Evolutionary conservation across 164 flowering plant species (phyloP), one percentile per base, ranked within the genome.

Genomic region (Magnolia changhungtana): DNA sequence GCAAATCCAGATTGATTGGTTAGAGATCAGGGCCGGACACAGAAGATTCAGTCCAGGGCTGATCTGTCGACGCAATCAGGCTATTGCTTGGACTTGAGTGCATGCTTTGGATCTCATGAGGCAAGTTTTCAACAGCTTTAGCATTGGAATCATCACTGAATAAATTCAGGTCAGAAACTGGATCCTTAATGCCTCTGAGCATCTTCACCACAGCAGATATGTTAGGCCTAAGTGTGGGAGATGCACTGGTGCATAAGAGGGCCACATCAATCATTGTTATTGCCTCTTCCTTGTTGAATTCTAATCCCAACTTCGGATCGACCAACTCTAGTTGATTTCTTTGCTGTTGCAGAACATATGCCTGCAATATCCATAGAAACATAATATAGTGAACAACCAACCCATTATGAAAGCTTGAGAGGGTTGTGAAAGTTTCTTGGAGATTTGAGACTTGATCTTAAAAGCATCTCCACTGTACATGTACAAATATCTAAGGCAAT

Each of bases 191-290:
- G 13, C 84, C 84, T 80, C 80, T 83, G 8, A 81, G 81, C 82
- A 76, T 84, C 78, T 81, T 78, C 27, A 81, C 73, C 37, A 81
- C 84, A 11, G 72, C 27, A 24, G 84, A 81, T 82, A 83, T 83
- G 9, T 59, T 16, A 29, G 86, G 86, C 77, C 86, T 76, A 1
- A 81, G 82, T 21, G 82, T 63, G 51, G 86, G 76, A 71, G 86
- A 73, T 0, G 80, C 21, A 64, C 72, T 81, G 10, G 84, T 81
- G 82, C 86, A 84, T 8, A 69, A 31, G 8, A 81, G 77, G 58
- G 76, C 84, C 10, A 84, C 77, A 20, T 63, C 73, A 19, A 79
- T n/a, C 79, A 84, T 80, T 13, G 74, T 49, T 77, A 77, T 3
- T 7, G 50, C 84, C 76, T 84, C 84, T 23, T 79, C 81, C 71